Percentiles rank a stretch among this genome's conserved stretches.
phyloP scores from a whole-genome alignment of 768 basidiomycete species.

The Russula compacta region DNA sequence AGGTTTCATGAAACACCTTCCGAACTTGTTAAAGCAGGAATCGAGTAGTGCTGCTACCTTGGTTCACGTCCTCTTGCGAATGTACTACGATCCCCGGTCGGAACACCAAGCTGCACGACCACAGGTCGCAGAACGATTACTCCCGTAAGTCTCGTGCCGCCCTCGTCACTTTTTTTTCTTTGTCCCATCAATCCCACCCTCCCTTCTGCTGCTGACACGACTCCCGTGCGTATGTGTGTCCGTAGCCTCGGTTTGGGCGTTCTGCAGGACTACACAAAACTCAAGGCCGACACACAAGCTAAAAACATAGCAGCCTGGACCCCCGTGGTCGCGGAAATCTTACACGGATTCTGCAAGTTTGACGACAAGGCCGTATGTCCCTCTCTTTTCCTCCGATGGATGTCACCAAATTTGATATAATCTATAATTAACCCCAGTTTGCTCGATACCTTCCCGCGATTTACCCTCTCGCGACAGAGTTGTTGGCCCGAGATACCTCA shows the following conservation, averaged over 20 bases:
- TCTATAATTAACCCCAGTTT: slow-evolving; percentile 46
- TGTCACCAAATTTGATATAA: background rate
- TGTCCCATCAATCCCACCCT: background rate
- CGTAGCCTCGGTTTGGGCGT: slow-evolving; percentile 79
- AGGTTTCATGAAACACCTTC: slow-evolving; percentile 99
- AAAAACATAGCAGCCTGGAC: slow-evolving; percentile 98
- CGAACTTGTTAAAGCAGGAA: slow-evolving; percentile 96
- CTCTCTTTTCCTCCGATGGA: background rate
- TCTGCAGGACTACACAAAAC: slow-evolving; percentile 81
- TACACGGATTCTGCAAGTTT: slow-evolving; percentile 83
- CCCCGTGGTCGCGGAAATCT: slow-evolving; percentile 93
- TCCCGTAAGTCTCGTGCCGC: slow-evolving; percentile 41
- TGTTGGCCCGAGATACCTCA: slow-evolving; percentile 74
- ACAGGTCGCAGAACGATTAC: slow-evolving; percentile 63
- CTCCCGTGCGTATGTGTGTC: background rate
- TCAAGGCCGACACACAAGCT: slow-evolving; percentile 82
- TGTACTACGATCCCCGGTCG: slow-evolving; percentile 88
- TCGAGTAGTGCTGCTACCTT: slow-evolving; percentile 94
- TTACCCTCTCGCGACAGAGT: slow-evolving; percentile 82
- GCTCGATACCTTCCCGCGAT: slow-evolving; percentile 77
- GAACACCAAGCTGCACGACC: slow-evolving; percentile 80
- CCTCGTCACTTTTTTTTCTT: background rate
- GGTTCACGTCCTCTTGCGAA: slow-evolving; percentile 82
- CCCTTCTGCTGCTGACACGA: background rate
- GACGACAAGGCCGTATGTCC: slow-evolving; percentile 80